Evolutionary conservation across 2,329 filamentous ascomycete species (phyloP).

Genomic region (Tetracladium maxilliforme): DNA sequence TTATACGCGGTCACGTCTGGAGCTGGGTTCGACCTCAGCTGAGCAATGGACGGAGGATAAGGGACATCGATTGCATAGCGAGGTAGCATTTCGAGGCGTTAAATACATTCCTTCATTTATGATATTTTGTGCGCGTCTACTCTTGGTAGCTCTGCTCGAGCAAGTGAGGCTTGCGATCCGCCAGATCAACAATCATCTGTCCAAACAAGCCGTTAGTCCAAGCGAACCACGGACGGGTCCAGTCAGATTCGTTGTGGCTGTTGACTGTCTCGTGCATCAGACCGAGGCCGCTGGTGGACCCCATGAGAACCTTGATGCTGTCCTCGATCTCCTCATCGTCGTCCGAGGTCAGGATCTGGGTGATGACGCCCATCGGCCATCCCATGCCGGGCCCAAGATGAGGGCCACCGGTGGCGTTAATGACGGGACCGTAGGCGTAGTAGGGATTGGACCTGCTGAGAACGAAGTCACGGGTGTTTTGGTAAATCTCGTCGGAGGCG

Average conservation of each 20-base stretch:
- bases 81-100: too few species aligned
- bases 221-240: slow-evolving; percentile 46
- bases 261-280: slow-evolving; percentile 33
- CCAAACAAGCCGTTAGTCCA: slow-evolving; percentile 87
- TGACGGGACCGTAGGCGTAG: slow-evolving; percentile 35
- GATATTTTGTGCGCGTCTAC: neutral
- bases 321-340: slow-evolving; percentile 16
- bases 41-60: too few species aligned
- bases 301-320: slow-evolving; percentile 11
- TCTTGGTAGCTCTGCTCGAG: slow-evolving; percentile 31
- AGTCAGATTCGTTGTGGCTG: slow-evolving; percentile 22
- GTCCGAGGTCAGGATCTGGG: slow-evolving; percentile 32
- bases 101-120: too few species aligned
- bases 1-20: slow-evolving; percentile 82
- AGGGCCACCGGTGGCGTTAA: slow-evolving; percentile 59
- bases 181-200: slow-evolving; percentile 65
- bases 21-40: slow-evolving; percentile 80
- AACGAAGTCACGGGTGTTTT: slow-evolving; percentile 68
- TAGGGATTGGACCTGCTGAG: slow-evolving; percentile 68
- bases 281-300: slow-evolving; percentile 15
- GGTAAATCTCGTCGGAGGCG: slow-evolving; percentile 49
- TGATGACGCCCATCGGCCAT: slow-evolving; percentile 42
- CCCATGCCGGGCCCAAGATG: slow-evolving; percentile 44
- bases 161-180: slow-evolving; percentile 56
- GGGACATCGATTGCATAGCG: too few species aligned